A percentile compares a stretch with the other conserved stretches of the same genome.
These are phyloP conservation scores for Grigorovia humatica DNA, from an alignment of 805 yeast genomes.

Conservation along the genomic window DNA sequence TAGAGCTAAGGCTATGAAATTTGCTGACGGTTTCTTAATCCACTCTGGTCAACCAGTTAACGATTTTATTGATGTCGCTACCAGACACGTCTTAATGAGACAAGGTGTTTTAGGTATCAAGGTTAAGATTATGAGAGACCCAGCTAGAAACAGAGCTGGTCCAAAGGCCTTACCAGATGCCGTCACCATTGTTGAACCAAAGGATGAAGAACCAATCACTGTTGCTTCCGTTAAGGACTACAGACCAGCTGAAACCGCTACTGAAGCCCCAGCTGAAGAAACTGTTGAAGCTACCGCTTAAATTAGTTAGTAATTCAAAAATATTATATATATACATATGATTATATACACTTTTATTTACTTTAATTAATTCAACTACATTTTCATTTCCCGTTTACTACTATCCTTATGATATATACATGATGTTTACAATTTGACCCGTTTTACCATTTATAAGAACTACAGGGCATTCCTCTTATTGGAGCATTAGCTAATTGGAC, in stretches of 20 bases:
- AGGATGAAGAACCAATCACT: constrained; percentile 76
- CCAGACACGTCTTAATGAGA: constrained; percentile 99
- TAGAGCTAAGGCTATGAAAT: constrained; percentile 99
- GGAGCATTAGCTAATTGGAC: constrained; percentile 36
- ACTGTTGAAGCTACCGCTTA: constrained; percentile 4
- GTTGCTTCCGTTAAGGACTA: constrained; percentile 79
- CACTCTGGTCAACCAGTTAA: constrained; percentile 99
- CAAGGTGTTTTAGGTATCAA: constrained; percentile 99
- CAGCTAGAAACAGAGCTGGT: constrained; percentile 74
- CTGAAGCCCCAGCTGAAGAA: constrained; percentile 14
- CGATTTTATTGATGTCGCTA: constrained; percentile 97
- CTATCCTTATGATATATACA: neutral
- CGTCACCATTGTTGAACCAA: constrained; percentile 86
- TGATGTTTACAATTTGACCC: neutral
- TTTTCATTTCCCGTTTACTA: neutral
- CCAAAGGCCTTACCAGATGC: constrained; percentile 93
- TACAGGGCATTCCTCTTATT: constrained; percentile 40
- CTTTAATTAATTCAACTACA: neutral
- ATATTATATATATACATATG: neutral
- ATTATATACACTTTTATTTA: neutral
- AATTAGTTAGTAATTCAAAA: neutral
- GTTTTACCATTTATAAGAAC: constrained; percentile 47
- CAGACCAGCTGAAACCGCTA: constrained; percentile 29
- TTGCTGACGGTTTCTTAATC: constrained; percentile 99
- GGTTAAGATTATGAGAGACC: constrained; percentile 99